Percentiles rank a stretch among this genome's conserved stretches.
phyloP scores from a whole-genome alignment of 176 grass and related monocot genomes.

The Juncus inflexus region DNA sequence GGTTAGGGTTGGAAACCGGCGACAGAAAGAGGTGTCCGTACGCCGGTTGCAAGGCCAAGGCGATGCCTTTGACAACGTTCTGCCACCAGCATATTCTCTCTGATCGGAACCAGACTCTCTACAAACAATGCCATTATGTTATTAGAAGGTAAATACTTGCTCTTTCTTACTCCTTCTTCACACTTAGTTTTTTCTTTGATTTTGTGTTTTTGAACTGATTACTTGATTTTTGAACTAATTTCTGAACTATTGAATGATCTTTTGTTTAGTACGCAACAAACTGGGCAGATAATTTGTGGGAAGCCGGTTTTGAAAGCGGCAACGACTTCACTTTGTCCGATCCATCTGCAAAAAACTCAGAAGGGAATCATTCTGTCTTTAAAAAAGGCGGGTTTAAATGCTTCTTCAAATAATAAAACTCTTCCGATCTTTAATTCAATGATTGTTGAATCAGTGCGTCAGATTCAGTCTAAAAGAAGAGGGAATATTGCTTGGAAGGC shows the following conservation, averaged over 20 bases:
- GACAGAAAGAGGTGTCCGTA: conserved; percentile 73
- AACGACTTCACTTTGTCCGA: conserved; percentile 57
- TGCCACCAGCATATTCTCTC: conserved; percentile 83
- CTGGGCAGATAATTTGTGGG: conserved; percentile 58
- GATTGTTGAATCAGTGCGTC: conserved; percentile 62
- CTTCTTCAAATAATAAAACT: conserved; percentile 39
- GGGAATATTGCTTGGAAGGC: conserved; percentile 31
- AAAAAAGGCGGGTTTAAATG: conserved; percentile 61
- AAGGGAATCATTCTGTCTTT: conserved; percentile 57
- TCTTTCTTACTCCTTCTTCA: neutral
- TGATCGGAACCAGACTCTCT: conserved; percentile 63
- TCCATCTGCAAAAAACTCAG: conserved; percentile 55
- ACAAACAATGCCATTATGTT: conserved; percentile 60
- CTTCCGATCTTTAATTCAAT: conserved; percentile 56
- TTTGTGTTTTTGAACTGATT: conserved; percentile 16
- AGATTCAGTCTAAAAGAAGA: conserved; percentile 72
- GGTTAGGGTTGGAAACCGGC: conserved; percentile 11
- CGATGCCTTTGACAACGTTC: conserved; percentile 73
- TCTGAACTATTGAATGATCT: conserved; percentile 1
- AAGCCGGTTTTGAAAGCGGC: conserved; percentile 65
- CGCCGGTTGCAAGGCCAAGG: conserved; percentile 69
- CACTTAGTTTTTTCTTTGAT: neutral
- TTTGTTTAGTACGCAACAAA: conserved; percentile 42
- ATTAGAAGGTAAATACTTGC: conserved; percentile 43
- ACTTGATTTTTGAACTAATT: conserved; percentile 1